Base-by-base conservation (phyloP, 352 stramenopile species). In the Halophytophthora batemanensis region DNA sequence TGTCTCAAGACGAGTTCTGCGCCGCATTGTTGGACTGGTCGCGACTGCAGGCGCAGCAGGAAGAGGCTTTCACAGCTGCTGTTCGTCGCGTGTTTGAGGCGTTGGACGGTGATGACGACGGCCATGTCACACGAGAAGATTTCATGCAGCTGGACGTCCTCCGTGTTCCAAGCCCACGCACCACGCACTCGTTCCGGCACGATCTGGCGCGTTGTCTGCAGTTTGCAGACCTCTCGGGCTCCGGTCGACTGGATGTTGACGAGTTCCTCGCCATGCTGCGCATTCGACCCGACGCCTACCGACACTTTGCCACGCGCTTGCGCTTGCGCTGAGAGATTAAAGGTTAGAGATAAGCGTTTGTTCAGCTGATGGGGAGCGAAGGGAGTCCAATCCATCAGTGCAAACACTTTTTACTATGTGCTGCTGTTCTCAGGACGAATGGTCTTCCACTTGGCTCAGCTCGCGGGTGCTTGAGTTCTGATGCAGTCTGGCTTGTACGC, bases 1-100 rank as follows among this genome's bases (percentile, higher is more conserved):
- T 92, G 8, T 66, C 72, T 5, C 51, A 76, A 1, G 64, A 84
- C 19, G 81, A 92, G 51, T 84, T 89, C 50, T 86, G 76, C 43
- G 73, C 78, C 11, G 78, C 78, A 5, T 65, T 90, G 19, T 34
- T 90, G 7, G 78, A 92, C 51, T 92, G 78, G 81, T 56, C 71
- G 2, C 62, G 69, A 21, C 52, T 92, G 25, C 81, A 89, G 53
- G 61, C 23, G 13, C 40, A 71, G 17, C 41, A 71, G 6, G 57
- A 56, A 0, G 45, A 52, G 5, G 61, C 60, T 1, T 92, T 84
- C 47, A 36, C 49, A 7, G 34, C 45, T 8, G 50, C 75, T 6
- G 70, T 78, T 2, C 44, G 37, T 5, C 41, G 67, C 3, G 72
- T 85, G 11, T 92, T 90, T 39, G 55, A 60, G 12, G 53, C 35